Base-by-base conservation (phyloP, 2,329 filamentous ascomycete genomes). In the Cordyceps tenuipes region DNA sequence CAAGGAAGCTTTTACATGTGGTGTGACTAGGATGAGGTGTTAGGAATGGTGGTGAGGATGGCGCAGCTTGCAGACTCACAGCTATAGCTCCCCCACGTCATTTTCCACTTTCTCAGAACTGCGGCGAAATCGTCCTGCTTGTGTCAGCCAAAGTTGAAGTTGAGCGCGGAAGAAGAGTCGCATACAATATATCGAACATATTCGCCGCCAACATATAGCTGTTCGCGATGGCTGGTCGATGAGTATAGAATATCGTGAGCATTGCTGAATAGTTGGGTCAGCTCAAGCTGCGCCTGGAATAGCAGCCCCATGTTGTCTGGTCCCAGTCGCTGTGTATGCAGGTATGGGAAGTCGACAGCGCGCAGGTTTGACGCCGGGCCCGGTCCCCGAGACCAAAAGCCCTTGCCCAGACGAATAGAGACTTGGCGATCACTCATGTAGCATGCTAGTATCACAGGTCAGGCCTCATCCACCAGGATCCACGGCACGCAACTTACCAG, bases 181-280 rank as follows among this genome's bases (percentile, higher is more conserved):
- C 70, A 67, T 57, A 74, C 72, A 57, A 90, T 86, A 64, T 89
- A 89, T 67, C 89, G 85, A 62, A 89, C 87, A 67, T 89, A 89
- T 64, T 88, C 84, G 1, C 87, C 87, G 66, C 85, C 85, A 31
- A 87, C 75, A 72, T 89, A 88, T 63, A 86, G 82, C 61, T 89
- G 83, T 68, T 86, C 85, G 60, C 85, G 85, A 47, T 86, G 85
- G 19, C 84, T 83, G 56, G 85, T 86, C 7, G 87, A 88, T 0
- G 86, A 87, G 69, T 90, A 90, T 1, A 90, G 72, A 0, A 89
- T 84, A 66, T 90, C 87, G 61, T 90, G 87, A 0, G 89, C 86
- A 65, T 89, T 90, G 21, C 84, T 85, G 67, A 89, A 89, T 1
- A 90, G 76, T 64, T 89, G 83, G 0, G 86, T 90, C 26, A 90